Evolutionary conservation across 2,329 filamentous ascomycete genomes (phyloP), one percentile per base, ranked within the genome.

Genomic region (Sclerotinia subarctica): DNA sequence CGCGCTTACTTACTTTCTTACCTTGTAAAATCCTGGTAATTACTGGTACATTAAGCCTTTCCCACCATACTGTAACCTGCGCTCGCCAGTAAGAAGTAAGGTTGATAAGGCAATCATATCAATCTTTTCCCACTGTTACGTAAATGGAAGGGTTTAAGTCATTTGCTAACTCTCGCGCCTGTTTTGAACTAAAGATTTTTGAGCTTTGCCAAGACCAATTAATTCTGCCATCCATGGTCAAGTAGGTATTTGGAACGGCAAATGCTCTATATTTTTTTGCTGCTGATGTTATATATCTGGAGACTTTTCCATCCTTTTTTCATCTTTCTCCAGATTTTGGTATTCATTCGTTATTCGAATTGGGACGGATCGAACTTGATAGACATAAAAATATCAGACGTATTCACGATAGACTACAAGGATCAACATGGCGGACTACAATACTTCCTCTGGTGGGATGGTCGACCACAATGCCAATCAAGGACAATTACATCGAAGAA

Each of bases 351-450:
- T 51, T 63, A 13, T 51, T 49, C 32, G n/a, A 51, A 63, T 63
- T 63, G 32, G 46, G 15, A 35, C 29, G 59, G 17, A 51, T 51
- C 21, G n/a, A n/a, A 35, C 24, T 38, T 38, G 10, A 38, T 51
- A 63, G 59, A 26, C 15, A 19, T 24, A 49, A 11, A 38, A 24
- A 13, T 8, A 19, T 51, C n/a, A 17, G 21, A 21, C 11, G 24
- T 19, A 62, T 24, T 13, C 26, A 26, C 44, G 46, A 62, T 62
- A 51, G 44, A 24, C n/a, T 26, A 51, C 46, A 29, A 67, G 4
- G 10, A 13, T 67, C 64, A 62, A 60, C 7, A 67, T 67, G 65
- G 57, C 57, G 35, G 57, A 42, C 5, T 21, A 32, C 10, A 67
- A 63, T 15, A 67, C 59, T 62, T 53, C 65, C 13, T 38, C 65